Percentiles rank a stretch among this genome's conserved stretches.
Conservation (phyloP, 148 eudicot species). For the Oxyria digyna region DNA sequence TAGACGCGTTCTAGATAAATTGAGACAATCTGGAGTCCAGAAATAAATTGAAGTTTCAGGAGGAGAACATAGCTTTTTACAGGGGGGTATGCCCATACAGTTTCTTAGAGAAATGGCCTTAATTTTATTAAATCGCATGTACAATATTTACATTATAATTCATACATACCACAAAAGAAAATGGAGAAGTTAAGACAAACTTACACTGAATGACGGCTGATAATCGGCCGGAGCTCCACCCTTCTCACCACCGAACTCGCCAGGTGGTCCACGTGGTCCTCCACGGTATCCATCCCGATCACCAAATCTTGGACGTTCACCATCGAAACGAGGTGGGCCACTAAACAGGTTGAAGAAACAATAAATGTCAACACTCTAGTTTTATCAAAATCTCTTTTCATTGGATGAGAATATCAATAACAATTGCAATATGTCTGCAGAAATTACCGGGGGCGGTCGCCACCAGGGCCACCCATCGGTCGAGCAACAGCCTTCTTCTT, state of each 20-base stretch:
- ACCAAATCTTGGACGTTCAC: constrained; percentile 74
- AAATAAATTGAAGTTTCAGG: too few relatives aligned
- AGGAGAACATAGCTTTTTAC: too few relatives aligned
- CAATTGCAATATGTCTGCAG: background rate
- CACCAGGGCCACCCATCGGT: constrained; percentile 67
- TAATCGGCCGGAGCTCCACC: constrained; percentile 93
- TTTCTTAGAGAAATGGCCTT: too few relatives aligned
- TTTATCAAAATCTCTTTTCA: background rate
- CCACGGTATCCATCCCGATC: constrained; percentile 86
- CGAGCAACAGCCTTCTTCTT: constrained; percentile 83
- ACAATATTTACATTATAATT: too few relatives aligned
- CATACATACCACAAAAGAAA: background rate
- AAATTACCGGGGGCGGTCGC: constrained; percentile 84
- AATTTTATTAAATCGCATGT: too few relatives aligned
- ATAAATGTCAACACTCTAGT: background rate
- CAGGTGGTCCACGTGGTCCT: constrained; percentile 72
- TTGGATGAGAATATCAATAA: background rate
- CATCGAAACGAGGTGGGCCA: constrained; percentile 80
- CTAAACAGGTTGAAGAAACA: constrained; percentile 15
- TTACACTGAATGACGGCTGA: constrained; percentile 77
- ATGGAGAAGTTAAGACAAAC: background rate
- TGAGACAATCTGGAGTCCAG: too few relatives aligned
- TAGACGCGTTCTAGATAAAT: too few relatives aligned
- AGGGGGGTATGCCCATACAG: too few relatives aligned
- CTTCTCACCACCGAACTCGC: constrained; percentile 84